Evolutionary conservation across 441 rosid species (phyloP).

Genomic region (Viola pubescens): DNA sequence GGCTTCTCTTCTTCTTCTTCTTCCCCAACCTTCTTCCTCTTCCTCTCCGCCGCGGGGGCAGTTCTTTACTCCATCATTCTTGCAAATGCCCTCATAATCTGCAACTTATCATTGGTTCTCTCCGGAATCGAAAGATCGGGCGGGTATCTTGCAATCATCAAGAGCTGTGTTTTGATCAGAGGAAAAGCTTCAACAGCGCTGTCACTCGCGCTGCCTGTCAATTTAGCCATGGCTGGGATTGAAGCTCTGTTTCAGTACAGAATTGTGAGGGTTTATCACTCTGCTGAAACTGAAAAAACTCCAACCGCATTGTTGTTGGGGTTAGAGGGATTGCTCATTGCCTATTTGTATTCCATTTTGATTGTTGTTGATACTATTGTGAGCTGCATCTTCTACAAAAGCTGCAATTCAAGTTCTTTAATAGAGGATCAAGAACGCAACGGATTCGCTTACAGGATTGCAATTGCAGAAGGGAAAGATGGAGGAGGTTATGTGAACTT

Average conservation of each 20-base stretch:
- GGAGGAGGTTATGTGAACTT: constrained; percentile 18
- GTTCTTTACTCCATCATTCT: constrained; percentile 56
- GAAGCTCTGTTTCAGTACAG: constrained; percentile 68
- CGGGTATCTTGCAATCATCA: constrained; percentile 47
- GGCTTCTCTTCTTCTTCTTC: constrained; percentile 25
- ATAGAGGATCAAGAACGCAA: constrained; percentile 21
- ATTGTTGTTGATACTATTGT: constrained; percentile 58
- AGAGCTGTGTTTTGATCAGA: constrained; percentile 43
- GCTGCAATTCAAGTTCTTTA: constrained; percentile 30
- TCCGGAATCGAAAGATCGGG: constrained; percentile 42
- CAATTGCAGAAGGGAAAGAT: constrained; percentile 16
- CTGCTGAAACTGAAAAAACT: constrained; percentile 13
- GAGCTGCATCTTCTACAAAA: constrained; percentile 41
- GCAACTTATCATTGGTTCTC: constrained; percentile 59
- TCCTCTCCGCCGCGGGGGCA: constrained; percentile 46
- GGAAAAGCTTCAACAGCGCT: constrained; percentile 59
- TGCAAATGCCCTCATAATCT: constrained; percentile 52
- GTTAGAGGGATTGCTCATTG: constrained; percentile 48
- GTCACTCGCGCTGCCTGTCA: constrained; percentile 49
- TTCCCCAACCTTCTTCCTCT: constrained; percentile 16
- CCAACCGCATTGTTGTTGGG: constrained; percentile 22
- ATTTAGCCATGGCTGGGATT: constrained; percentile 41
- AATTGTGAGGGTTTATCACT: constrained; percentile 26
- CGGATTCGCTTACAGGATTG: constrained; percentile 26
- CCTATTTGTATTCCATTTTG: constrained; percentile 56